Evolutionary conservation across 805 yeast genomes (phyloP).

Genomic region (Hanseniaspora vineae): DNA sequence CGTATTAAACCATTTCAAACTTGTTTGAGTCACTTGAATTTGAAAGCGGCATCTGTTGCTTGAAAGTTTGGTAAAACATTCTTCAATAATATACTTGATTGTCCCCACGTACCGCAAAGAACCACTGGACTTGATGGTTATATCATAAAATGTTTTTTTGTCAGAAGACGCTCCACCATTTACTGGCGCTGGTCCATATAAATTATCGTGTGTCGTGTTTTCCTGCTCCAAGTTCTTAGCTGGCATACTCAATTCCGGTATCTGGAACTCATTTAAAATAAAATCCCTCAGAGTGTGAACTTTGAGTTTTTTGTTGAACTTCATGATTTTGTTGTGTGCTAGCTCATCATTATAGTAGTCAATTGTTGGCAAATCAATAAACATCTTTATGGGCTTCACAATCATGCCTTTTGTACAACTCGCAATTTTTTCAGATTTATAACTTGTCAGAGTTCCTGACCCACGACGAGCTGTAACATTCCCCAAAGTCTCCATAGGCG

Average conservation of each 20-base stretch:
- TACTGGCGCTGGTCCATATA: too few relatives aligned
- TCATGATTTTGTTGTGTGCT: slow-evolving; percentile 15
- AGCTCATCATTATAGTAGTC: slow-evolving; percentile 24
- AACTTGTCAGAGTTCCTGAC: too few relatives aligned
- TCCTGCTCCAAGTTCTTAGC: neutral
- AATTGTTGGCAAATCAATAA: slow-evolving; percentile 23
- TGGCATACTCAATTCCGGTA: slow-evolving; percentile 8
- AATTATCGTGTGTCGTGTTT: too few relatives aligned
- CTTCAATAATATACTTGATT: slow-evolving; percentile 18
- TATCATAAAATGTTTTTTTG: slow-evolving; percentile 6
- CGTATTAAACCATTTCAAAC: slow-evolving; percentile 22
- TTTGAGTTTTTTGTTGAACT: slow-evolving; percentile 19
- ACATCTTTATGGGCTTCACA: slow-evolving; percentile 6
- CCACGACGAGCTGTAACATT: too few relatives aligned
- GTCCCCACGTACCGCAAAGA: slow-evolving; percentile 24
- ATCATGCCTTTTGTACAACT: neutral
- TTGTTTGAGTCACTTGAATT: slow-evolving; percentile 15
- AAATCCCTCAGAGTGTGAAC: slow-evolving; percentile 15
- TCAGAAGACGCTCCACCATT: neutral
- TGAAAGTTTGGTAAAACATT: slow-evolving; percentile 11
- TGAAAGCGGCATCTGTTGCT: slow-evolving; percentile 1
- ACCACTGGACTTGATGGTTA: slow-evolving; percentile 16
- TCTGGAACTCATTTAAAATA: slow-evolving; percentile 15
- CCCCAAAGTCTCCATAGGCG: too few relatives aligned
- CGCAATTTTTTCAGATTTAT: neutral